Percentiles rank a stretch among this genome's conserved stretches.
Evolutionary conservation across 148 eudicot genomes (phyloP).

Genomic region (Bassia scoparia): DNA sequence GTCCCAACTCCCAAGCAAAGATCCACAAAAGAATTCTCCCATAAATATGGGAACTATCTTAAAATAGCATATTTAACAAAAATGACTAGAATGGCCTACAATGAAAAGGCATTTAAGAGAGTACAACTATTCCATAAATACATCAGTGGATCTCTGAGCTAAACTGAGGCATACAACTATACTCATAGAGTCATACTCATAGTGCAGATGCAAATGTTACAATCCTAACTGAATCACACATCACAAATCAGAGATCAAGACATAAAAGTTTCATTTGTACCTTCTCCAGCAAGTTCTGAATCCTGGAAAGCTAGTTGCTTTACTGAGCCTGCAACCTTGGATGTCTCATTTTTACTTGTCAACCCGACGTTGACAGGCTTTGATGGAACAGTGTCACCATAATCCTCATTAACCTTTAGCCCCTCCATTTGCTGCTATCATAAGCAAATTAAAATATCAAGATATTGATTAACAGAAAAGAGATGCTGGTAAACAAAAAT

Average conservation of each 20-base stretch:
- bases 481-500: background rate
- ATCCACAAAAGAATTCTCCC: too few relatives aligned
- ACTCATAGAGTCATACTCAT: background rate
- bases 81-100: too few relatives aligned
- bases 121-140: too few relatives aligned
- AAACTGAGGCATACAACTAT: background rate
- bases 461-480: background rate
- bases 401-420: slow-evolving; percentile 54
- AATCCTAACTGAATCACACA: background rate
- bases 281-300: slow-evolving; percentile 47
- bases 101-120: too few relatives aligned
- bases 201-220: background rate
- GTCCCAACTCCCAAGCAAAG: too few relatives aligned
- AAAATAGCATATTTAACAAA: too few relatives aligned
- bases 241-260: background rate
- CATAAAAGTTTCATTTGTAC: slow-evolving; percentile 28
- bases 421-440: slow-evolving; percentile 43
- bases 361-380: slow-evolving; percentile 46
- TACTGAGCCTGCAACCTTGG: slow-evolving; percentile 31
- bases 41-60: too few relatives aligned
- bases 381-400: slow-evolving; percentile 85
- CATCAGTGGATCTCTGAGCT: too few relatives aligned
- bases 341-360: slow-evolving; percentile 26
- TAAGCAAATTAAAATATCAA: background rate
- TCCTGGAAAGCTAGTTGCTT: slow-evolving; percentile 34